Conservation (phyloP, 1,284 basidiomycete genomes). For the Trichosporon coremiiforme region DNA sequence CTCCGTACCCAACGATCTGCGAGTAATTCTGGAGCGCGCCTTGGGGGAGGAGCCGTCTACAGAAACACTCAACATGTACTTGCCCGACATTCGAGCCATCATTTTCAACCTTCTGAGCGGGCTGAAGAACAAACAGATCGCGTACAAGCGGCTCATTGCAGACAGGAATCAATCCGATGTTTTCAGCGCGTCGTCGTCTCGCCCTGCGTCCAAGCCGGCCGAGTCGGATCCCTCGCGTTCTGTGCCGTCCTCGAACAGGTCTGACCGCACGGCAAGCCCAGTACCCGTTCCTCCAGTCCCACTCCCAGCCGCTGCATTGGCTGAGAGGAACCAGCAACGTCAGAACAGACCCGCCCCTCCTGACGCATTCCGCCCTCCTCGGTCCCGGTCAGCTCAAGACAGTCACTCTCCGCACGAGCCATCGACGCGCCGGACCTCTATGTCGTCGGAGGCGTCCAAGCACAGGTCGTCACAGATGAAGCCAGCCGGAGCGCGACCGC, state of each 20-base stretch:
- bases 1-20: constrained; percentile 84
- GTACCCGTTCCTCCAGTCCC: constrained; percentile 22
- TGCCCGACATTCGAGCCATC: constrained; percentile 88
- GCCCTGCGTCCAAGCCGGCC: background rate
- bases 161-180: constrained; percentile 33
- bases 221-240: background rate
- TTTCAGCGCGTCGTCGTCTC: constrained; percentile 6
- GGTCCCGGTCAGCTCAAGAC: constrained; percentile 33
- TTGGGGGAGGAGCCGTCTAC: constrained; percentile 85
- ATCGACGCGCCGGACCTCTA: constrained; percentile 16
- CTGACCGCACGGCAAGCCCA: constrained; percentile 30
- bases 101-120: constrained; percentile 92
- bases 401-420: constrained; percentile 14
- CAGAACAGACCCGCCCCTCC: constrained; percentile 46
- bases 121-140: constrained; percentile 84
- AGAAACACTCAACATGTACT: constrained; percentile 82
- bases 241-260: constrained; percentile 11
- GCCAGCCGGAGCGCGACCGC: background rate
- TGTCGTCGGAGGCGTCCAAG: constrained; percentile 11
- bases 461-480: constrained; percentile 13
- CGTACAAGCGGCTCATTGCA: constrained; percentile 60
- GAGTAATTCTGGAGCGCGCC: constrained; percentile 83
- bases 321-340: constrained; percentile 33
- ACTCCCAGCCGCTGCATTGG: constrained; percentile 35
- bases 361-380: constrained; percentile 55